phyloP scores from a whole-genome alignment of 208 protist species.

The Plasmodiophora brassicae region DNA sequence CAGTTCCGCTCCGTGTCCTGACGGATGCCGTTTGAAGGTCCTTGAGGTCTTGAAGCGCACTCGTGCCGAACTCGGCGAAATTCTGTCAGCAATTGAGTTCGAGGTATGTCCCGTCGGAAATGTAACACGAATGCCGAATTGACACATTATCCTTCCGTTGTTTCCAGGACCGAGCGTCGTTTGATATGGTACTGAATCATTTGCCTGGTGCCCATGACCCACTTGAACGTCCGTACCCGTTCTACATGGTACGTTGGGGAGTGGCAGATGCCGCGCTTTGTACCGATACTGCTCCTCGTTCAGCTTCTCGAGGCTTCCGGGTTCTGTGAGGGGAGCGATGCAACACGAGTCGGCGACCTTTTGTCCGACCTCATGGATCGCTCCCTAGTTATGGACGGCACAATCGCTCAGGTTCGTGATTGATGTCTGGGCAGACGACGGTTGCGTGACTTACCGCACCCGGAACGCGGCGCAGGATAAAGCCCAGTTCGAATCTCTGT shows the following conservation, averaged over 20 bases:
- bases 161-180: constrained; percentile 77
- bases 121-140: neutral
- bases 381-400: constrained; percentile 52
- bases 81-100: constrained; percentile 47
- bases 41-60: neutral
- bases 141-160: too few species aligned
- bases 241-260: constrained; percentile 38
- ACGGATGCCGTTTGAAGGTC: too few species aligned
- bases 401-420: constrained; percentile 51
- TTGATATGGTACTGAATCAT: constrained; percentile 64
- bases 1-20: neutral
- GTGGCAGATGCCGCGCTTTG: too few species aligned
- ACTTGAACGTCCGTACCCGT: constrained; percentile 25
- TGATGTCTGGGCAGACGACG: constrained; percentile 52
- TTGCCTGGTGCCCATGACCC: constrained; percentile 58
- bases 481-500: constrained; percentile 50
- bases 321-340: neutral
- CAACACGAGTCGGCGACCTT: neutral
- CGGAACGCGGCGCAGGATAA: constrained; percentile 53
- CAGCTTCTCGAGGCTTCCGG: neutral
- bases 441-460: constrained; percentile 55
- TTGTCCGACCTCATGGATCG: constrained; percentile 63
- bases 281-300: neutral
- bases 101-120: constrained; percentile 22
- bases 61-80: neutral